Evolutionary conservation across 495 filamentous ascomycete genomes (phyloP).

Genomic region (Neurospora tetraspora): DNA sequence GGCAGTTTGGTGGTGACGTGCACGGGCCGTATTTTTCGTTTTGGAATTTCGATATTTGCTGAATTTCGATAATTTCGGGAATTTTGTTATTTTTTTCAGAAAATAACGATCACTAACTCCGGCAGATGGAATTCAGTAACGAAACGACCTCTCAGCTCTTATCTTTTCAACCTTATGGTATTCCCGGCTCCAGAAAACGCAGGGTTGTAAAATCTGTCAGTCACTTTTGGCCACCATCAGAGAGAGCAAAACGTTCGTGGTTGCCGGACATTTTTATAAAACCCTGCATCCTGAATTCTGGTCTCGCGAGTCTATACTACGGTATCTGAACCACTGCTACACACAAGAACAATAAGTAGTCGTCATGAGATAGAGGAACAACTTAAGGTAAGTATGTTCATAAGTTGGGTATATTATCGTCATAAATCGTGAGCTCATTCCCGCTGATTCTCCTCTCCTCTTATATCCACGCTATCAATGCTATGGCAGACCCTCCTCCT

Average conservation of each 20-base stretch:
- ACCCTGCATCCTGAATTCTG: too few relatives aligned
- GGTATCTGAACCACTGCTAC: too few relatives aligned
- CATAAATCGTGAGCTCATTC: neutral
- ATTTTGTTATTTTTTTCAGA: neutral
- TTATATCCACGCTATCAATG: neutral
- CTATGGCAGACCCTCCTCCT: neutral
- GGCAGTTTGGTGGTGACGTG: neutral
- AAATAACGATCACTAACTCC: too few relatives aligned
- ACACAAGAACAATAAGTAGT: neutral
- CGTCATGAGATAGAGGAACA: neutral
- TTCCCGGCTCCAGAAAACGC: neutral
- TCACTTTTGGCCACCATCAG: too few relatives aligned
- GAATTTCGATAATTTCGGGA: neutral
- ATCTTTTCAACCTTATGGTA: neutral
- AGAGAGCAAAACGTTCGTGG: too few relatives aligned
- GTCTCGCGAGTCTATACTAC: too few relatives aligned
- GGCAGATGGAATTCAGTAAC: neutral
- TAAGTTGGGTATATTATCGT: neutral
- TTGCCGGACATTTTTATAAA: too few relatives aligned
- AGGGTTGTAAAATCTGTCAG: too few relatives aligned
- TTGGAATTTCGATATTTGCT: neutral
- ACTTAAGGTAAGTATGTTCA: neutral
- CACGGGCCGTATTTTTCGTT: neutral
- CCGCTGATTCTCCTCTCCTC: neutral
- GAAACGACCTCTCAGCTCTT: neutral